These are phyloP conservation scores for Isatis lusitanica DNA, from an alignment of 441 rosid genomes.

Conservation along the genomic window DNA sequence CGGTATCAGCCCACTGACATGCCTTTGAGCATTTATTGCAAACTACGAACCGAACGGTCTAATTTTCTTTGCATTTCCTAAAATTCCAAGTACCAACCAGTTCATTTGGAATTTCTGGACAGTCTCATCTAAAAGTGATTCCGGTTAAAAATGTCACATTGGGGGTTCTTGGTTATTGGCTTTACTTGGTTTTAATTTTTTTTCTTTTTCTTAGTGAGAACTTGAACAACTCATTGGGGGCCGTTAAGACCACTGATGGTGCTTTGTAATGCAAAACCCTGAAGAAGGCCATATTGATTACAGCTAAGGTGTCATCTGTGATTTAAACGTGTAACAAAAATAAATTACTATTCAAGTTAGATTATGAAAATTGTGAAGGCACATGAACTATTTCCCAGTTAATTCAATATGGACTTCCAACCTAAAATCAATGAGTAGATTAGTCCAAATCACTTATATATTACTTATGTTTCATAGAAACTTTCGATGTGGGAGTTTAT, in stretches of 20 bases:
- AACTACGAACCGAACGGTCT: not conserved
- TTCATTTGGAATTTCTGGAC: not conserved
- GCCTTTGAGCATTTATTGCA: not conserved
- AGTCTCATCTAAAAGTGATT: not conserved
- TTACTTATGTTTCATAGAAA: too few relatives aligned
- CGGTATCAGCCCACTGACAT: not conserved
- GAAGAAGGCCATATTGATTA: not conserved
- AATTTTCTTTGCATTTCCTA: not conserved
- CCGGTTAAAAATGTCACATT: not conserved
- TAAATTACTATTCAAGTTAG: too few relatives aligned
- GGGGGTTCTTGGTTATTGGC: not conserved
- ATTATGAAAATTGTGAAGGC: too few relatives aligned
- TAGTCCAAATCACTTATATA: too few relatives aligned
- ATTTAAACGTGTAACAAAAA: too few relatives aligned
- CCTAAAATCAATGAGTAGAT: too few relatives aligned
- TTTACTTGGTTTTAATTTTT: not conserved
- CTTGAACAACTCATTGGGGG: not conserved
- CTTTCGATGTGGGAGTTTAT: too few relatives aligned
- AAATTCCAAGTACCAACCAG: not conserved
- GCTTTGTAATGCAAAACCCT: not conserved
- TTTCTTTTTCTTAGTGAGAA: not conserved
- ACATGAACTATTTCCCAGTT: too few relatives aligned
- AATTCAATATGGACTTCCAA: too few relatives aligned
- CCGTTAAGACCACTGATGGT: not conserved
- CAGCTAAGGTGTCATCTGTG: too few relatives aligned